phyloP scores from a whole-genome alignment of 2,329 filamentous ascomycete genomes.

The Verticillium isaacii region DNA sequence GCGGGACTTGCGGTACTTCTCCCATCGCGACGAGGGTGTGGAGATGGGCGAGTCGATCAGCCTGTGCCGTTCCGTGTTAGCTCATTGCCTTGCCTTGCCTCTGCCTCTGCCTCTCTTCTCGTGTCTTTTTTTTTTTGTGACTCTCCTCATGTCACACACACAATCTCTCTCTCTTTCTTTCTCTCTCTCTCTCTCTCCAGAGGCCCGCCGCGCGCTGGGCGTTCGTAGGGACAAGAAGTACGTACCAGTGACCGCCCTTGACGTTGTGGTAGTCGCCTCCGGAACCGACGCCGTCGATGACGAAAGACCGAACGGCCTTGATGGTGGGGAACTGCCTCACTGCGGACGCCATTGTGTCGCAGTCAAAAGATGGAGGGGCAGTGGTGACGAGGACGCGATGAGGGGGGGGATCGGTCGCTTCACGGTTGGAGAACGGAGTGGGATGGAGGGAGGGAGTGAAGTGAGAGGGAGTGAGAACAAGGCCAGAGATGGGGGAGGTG shows the following conservation, averaged over 20 bases:
- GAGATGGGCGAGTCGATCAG: constrained; percentile 89
- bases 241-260: constrained; percentile 63
- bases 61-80: constrained; percentile 51
- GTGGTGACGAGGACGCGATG: not conserved
- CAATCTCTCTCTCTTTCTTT: too few relatives aligned
- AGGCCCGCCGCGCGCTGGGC: too few relatives aligned
- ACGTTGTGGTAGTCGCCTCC: constrained; percentile 91
- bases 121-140: not conserved
- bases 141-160: not conserved
- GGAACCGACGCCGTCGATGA: constrained; percentile 59
- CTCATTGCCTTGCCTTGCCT: not conserved
- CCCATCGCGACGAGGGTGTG: constrained; percentile 86
- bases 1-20: constrained; percentile 79
- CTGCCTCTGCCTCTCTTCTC: too few relatives aligned
- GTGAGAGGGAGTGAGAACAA: not conserved
- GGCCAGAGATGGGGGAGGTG: constrained; percentile 1
- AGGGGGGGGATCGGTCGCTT: constrained; percentile 1
- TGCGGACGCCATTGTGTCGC: constrained; percentile 35
- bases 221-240: not conserved
- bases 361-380: not conserved
- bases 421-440: not conserved
- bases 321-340: constrained; percentile 65
- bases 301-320: constrained; percentile 68
- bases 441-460: not conserved
- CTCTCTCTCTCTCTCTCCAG: too few relatives aligned